A percentile compares a stretch with the other conserved stretches of the same genome.
phyloP scores from a whole-genome alignment of 257 asterid species.

The Mitragyna speciosa region DNA sequence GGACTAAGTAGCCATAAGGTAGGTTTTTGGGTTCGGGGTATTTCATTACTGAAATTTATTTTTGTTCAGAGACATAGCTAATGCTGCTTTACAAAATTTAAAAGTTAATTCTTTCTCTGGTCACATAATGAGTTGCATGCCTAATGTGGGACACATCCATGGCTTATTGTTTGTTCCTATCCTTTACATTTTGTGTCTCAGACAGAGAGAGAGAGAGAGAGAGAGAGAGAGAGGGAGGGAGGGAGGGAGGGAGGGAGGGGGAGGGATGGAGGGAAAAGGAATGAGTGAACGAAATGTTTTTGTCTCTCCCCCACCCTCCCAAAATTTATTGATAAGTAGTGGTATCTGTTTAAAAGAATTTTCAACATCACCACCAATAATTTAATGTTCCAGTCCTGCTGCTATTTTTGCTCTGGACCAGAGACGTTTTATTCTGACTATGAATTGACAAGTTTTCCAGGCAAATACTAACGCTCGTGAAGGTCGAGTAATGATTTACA shows the following conservation, averaged over 20 bases:
- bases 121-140: background rate
- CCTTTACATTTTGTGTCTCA: background rate
- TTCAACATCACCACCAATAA: background rate
- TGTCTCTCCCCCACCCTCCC: background rate
- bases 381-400: background rate
- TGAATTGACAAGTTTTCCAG: constrained; percentile 40
- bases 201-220: background rate
- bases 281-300: background rate
- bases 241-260: too few relatives aligned
- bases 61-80: constrained; percentile 8
- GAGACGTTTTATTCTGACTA: background rate
- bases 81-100: background rate
- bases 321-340: too few relatives aligned
- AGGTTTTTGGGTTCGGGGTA: too few relatives aligned
- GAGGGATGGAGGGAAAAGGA: background rate
- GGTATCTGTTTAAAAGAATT: background rate
- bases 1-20: too few relatives aligned
- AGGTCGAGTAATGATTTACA: constrained; percentile 98
- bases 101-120: background rate
- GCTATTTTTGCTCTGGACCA: background rate
- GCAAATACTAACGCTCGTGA: constrained; percentile 93
- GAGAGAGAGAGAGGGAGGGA: background rate
- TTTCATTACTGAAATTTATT: background rate
- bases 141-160: background rate
- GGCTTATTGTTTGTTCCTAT: background rate